Evolutionary conservation across 108 stramenopile genomes (phyloP).

Genomic region (Thalassiosira profunda): DNA sequence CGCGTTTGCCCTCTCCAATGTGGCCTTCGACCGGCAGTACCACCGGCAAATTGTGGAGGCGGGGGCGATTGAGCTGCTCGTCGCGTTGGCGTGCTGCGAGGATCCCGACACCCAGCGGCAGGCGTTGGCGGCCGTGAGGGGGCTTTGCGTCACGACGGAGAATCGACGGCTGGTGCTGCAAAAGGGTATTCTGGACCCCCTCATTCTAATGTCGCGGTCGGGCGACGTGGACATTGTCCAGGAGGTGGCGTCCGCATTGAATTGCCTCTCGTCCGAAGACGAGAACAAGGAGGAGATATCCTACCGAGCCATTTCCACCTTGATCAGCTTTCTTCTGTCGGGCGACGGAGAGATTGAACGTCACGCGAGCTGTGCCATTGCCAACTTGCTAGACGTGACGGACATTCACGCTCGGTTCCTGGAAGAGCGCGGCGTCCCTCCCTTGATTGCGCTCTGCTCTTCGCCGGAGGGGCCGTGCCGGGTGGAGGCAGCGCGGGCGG

Average conservation of each 20-base stretch:
- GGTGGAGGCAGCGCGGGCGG: constrained; percentile 68
- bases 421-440: constrained; percentile 76
- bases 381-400: constrained; percentile 77
- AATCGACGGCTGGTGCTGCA: constrained; percentile 62
- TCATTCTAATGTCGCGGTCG: constrained; percentile 81
- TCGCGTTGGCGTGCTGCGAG: constrained; percentile 82
- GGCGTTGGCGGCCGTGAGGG: constrained; percentile 75
- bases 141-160: constrained; percentile 70
- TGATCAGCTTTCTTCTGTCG: constrained; percentile 71
- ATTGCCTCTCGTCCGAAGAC: constrained; percentile 76
- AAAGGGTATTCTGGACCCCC: constrained; percentile 82
- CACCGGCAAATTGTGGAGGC: constrained; percentile 69
- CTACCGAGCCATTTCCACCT: constrained; percentile 77
- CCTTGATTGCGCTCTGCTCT: constrained; percentile 64
- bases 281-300: constrained; percentile 91
- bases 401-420: constrained; percentile 77
- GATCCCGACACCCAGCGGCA: constrained; percentile 81
- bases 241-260: constrained; percentile 79
- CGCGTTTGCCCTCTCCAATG: constrained; percentile 78
- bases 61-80: constrained; percentile 78
- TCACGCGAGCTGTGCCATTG: constrained; percentile 77
- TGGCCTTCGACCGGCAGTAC: constrained; percentile 75
- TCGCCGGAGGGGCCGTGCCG: constrained; percentile 60
- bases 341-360: constrained; percentile 78
- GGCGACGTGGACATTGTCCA: constrained; percentile 64